phyloP scores from a whole-genome alignment of 306 rosid species.

The Oxytropis ochrocephala region DNA sequence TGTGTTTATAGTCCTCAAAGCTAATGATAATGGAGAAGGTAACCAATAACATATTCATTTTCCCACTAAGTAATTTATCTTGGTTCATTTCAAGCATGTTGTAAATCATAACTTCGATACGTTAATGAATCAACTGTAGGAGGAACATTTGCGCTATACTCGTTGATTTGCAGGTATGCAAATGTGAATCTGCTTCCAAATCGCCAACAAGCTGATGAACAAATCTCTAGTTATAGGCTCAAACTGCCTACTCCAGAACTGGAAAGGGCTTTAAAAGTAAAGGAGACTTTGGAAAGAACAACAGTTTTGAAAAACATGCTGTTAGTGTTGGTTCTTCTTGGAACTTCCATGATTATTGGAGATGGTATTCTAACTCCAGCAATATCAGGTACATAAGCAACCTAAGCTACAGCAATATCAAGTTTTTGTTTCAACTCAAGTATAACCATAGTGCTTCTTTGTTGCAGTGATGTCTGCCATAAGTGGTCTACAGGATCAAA shows the following conservation, averaged over 20 bases:
- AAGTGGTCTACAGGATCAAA: conserved; percentile 77
- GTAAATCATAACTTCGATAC: background rate
- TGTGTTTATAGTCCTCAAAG: conserved; percentile 90
- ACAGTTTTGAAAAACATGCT: conserved; percentile 51
- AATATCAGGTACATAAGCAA: conserved; percentile 65
- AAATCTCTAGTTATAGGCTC: conserved; percentile 83
- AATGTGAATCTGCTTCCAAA: conserved; percentile 78
- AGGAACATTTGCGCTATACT: conserved; percentile 96
- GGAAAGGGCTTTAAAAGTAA: conserved; percentile 77
- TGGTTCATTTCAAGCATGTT: conserved; percentile 10
- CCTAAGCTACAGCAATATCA: too few relatives aligned
- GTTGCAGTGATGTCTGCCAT: conserved; percentile 85
- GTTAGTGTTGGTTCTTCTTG: conserved; percentile 79
- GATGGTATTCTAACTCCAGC: conserved; percentile 98
- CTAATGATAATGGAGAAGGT: conserved; percentile 99
- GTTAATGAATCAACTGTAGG: conserved; percentile 48
- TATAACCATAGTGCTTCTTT: conserved; percentile 26
- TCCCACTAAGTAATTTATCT: background rate
- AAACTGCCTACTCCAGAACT: conserved; percentile 89
- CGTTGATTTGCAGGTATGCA: conserved; percentile 93
- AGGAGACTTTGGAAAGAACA: conserved; percentile 66
- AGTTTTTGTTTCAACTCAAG: conserved; percentile 5
- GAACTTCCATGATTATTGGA: conserved; percentile 96
- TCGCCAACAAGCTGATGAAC: conserved; percentile 88
- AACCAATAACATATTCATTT: background rate